Evolutionary conservation across 2,329 filamentous ascomycete genomes (phyloP).

Genomic region (Hyphodiscus sp.): DNA sequence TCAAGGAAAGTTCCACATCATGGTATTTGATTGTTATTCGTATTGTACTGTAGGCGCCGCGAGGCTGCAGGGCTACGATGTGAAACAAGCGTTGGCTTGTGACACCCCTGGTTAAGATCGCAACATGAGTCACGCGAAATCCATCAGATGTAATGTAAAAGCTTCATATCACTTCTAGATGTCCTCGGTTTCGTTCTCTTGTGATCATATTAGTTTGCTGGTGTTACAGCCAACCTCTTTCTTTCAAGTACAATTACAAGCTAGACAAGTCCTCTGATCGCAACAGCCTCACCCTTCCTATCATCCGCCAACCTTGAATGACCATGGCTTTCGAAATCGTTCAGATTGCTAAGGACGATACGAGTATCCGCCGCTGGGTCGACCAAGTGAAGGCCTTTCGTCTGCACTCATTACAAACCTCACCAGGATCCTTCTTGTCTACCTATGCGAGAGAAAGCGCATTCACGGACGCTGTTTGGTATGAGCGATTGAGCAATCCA

Average conservation of each 20-base stretch:
- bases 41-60: neutral
- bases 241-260: neutral
- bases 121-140: constrained; percentile 13
- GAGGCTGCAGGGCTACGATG: neutral
- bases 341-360: constrained; percentile 21
- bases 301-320: neutral
- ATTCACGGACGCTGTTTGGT: constrained; percentile 33
- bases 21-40: constrained; percentile 6
- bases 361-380: constrained; percentile 14
- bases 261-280: neutral
- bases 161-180: neutral
- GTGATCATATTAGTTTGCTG: neutral
- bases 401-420: constrained; percentile 19
- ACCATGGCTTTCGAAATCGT: constrained; percentile 22
- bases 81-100: neutral
- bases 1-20: neutral
- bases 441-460: constrained; percentile 32
- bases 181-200: neutral
- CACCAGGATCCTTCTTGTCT: constrained; percentile 34
- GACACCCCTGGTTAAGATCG: neutral
- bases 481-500: constrained; percentile 32
- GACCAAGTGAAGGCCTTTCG: constrained; percentile 23
- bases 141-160: constrained; percentile 11
- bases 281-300: neutral
- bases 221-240: neutral